These are phyloP conservation scores for Choiromyces venosus DNA, from an alignment of 495 filamentous ascomycete genomes.

Conservation along the genomic window DNA sequence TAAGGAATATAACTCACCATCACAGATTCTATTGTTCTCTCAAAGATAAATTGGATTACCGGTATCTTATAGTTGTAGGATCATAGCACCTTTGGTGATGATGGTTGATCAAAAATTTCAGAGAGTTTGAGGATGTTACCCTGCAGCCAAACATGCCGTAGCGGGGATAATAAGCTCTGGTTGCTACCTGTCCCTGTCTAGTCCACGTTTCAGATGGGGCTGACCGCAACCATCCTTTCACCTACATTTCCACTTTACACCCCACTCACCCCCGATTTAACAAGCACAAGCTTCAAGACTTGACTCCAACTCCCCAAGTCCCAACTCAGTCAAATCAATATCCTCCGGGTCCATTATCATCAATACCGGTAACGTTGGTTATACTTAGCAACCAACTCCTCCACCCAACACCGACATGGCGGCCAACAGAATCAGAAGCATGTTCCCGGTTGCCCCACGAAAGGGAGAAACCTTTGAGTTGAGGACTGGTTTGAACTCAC, in stretches of 20 bases:
- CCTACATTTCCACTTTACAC: background rate
- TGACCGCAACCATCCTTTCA: background rate
- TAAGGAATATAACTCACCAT: background rate
- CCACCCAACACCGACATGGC: constrained; percentile 56
- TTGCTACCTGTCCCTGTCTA: background rate
- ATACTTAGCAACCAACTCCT: constrained; percentile 5
- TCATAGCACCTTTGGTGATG: background rate
- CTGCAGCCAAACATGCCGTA: background rate
- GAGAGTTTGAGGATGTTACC: background rate
- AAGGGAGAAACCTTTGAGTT: constrained; percentile 99
- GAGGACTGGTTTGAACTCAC: constrained; percentile 92
- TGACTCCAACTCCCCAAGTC: background rate
- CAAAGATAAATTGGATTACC: background rate
- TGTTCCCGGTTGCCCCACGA: constrained; percentile 75
- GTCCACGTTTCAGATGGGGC: background rate
- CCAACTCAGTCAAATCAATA: background rate
- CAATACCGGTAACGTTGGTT: background rate
- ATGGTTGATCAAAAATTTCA: background rate
- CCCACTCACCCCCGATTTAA: background rate
- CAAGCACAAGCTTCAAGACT: background rate
- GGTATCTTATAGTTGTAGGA: background rate
- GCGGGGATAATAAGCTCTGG: background rate
- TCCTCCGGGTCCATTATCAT: background rate
- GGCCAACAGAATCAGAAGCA: constrained; percentile 90
- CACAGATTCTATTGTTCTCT: background rate